A percentile compares a stretch with the other conserved stretches of the same genome.
phyloP scores from a whole-genome alignment of 2,329 filamentous ascomycete genomes.

The Scleromitrula shiraiana region DNA sequence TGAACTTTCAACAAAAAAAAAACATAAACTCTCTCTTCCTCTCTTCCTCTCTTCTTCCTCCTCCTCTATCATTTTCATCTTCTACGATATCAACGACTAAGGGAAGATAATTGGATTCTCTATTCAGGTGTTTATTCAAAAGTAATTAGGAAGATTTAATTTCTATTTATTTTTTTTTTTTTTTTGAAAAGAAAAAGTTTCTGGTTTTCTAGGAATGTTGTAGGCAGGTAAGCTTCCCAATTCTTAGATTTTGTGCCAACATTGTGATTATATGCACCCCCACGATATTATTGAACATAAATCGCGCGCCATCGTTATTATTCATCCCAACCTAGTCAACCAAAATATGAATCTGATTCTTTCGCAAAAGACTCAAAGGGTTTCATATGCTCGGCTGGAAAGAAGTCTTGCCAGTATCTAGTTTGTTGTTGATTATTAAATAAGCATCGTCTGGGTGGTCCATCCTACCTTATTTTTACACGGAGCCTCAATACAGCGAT shows the following conservation, averaged over 20 bases:
- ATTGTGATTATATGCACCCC: slow-evolving; percentile 1
- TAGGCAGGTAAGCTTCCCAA: slow-evolving; percentile 28
- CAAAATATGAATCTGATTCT: not conserved
- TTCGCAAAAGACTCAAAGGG: not conserved
- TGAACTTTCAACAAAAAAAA: not conserved
- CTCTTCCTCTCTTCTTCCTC: not conserved
- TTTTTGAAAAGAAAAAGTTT: no score
- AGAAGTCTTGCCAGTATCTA: not conserved
- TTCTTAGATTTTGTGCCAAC: slow-evolving; percentile 3
- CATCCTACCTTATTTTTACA: not conserved
- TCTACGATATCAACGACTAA: no score
- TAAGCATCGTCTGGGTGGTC: not conserved
- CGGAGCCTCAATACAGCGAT: slow-evolving; percentile 9
- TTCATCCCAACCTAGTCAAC: not conserved
- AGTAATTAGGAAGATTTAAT: no score
- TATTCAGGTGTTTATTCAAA: no score
- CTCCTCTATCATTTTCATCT: not conserved
- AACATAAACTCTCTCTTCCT: not conserved
- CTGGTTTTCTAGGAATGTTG: slow-evolving; percentile 29
- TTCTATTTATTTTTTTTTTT: no score
- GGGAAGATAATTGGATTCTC: no score
- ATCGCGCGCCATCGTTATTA: slow-evolving; percentile 1
- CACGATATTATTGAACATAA: not conserved
- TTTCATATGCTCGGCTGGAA: no score
- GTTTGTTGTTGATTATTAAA: not conserved